These are phyloP conservation scores for Apiotrichum siamense DNA, from an alignment of 1,284 basidiomycete species.

Conservation along the genomic window DNA sequence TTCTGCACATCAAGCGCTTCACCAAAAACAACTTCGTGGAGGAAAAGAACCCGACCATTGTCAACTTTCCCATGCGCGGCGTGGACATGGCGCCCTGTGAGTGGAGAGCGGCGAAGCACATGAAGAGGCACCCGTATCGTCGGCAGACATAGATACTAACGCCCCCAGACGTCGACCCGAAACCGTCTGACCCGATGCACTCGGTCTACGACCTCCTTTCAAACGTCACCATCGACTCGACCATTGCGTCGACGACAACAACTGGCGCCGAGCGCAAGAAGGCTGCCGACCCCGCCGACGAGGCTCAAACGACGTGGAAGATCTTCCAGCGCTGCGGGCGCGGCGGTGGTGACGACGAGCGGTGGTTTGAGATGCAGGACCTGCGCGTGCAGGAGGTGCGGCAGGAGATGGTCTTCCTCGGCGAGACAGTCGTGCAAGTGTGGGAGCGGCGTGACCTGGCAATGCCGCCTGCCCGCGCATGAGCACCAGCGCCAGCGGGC, in stretches of 20 bases:
- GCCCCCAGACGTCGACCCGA: constrained; percentile 67
- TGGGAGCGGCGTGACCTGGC: constrained; percentile 45
- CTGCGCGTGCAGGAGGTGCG: constrained; percentile 91
- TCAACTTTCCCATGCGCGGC: constrained; percentile 90
- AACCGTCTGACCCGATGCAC: constrained; percentile 53
- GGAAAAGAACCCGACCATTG: constrained; percentile 97
- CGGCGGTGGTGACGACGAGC: constrained; percentile 75
- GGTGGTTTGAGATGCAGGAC: constrained; percentile 97
- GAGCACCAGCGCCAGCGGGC: no score
- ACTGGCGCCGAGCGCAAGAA: constrained; percentile 25
- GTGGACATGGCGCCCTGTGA: constrained; percentile 84
- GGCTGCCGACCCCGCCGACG: constrained; percentile 25
- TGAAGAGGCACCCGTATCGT: no score
- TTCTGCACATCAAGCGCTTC: constrained; percentile 94
- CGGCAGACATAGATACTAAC: no score
- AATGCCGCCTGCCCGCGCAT: no score
- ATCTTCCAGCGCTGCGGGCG: constrained; percentile 69
- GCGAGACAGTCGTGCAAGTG: constrained; percentile 88
- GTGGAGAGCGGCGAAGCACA: constrained; percentile 44
- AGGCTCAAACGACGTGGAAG: constrained; percentile 61
- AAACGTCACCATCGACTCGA: constrained; percentile 85
- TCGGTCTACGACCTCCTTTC: constrained; percentile 89
- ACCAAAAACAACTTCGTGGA: constrained; percentile 98
- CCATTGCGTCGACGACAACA: constrained; percentile 71
- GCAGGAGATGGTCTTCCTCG: constrained; percentile 96